phyloP scores from a whole-genome alignment of 2,329 filamentous ascomycete genomes.

The Fusarium sp. region DNA sequence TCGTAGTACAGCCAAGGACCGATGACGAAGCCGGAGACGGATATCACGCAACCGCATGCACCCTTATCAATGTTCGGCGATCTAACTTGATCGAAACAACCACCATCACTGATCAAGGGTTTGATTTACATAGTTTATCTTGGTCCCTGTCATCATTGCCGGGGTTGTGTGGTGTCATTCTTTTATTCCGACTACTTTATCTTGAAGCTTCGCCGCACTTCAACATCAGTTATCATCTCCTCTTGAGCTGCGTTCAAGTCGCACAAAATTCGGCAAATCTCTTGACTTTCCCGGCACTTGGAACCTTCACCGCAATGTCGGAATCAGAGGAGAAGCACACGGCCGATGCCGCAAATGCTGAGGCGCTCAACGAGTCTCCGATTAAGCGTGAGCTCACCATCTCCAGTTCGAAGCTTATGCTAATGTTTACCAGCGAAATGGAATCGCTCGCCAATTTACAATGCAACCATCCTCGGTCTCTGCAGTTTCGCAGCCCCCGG shows the following conservation, averaged over 20 bases:
- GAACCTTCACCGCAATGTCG: background rate
- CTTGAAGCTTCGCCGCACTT: background rate
- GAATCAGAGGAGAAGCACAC: background rate
- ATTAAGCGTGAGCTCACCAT: background rate
- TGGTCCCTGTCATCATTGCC: background rate
- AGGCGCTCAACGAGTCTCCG: background rate
- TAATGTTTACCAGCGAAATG: constrained; percentile 29
- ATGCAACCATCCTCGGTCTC: constrained; percentile 42
- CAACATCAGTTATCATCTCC: background rate
- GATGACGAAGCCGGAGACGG: background rate
- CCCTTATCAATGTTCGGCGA: background rate
- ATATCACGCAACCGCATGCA: background rate
- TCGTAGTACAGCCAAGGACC: background rate
- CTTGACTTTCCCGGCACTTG: background rate
- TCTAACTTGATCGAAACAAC: background rate
- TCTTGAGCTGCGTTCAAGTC: background rate
- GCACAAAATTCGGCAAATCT: background rate
- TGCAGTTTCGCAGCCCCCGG: constrained; percentile 43
- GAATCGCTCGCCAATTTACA: constrained; percentile 40
- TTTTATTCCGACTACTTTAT: background rate
- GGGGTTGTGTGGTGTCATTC: background rate
- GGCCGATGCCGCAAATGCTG: background rate
- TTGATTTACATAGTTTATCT: background rate
- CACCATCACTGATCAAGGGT: background rate
- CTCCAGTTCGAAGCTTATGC: background rate